phyloP scores from a whole-genome alignment of 768 basidiomycete genomes.

The Myochromella boudieri region DNA sequence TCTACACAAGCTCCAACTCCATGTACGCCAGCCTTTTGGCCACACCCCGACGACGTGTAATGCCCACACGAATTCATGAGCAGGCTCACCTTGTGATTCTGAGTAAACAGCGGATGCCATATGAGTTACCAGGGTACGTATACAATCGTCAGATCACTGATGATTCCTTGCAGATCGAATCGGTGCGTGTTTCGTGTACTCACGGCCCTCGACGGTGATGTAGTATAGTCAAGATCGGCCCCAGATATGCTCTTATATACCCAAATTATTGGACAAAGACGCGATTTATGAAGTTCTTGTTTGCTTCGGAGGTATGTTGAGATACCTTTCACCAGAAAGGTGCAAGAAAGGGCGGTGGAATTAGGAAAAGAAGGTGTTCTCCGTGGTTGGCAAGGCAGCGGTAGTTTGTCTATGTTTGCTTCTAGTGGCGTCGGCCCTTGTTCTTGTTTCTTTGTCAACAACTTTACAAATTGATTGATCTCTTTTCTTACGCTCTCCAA shows the following conservation, averaged over 20 bases:
- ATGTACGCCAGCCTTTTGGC: not conserved
- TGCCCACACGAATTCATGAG: not conserved
- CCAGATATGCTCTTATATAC: not conserved
- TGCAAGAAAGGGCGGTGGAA: not conserved
- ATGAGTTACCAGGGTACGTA: not conserved
- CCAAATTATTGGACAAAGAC: not conserved
- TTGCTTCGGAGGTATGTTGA: not conserved
- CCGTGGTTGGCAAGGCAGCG: not conserved
- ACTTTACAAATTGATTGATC: no score
- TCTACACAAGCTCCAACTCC: not conserved
- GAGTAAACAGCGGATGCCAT: constrained; percentile 15
- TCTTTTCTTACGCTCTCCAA: no score
- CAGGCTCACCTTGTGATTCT: constrained; percentile 12
- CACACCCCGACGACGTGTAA: not conserved
- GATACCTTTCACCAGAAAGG: no score
- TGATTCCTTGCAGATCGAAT: constrained; percentile 1
- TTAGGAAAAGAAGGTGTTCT: not conserved
- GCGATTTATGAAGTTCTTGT: not conserved
- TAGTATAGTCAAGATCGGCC: not conserved
- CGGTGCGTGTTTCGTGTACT: not conserved
- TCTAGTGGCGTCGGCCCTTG: not conserved
- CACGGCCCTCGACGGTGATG: not conserved
- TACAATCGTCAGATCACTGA: constrained; percentile 1
- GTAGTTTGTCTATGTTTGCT: not conserved
- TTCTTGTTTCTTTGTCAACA: not conserved